phyloP scores from a whole-genome alignment of 108 stramenopile species.

The Fragilariopsis cylindrus region DNA sequence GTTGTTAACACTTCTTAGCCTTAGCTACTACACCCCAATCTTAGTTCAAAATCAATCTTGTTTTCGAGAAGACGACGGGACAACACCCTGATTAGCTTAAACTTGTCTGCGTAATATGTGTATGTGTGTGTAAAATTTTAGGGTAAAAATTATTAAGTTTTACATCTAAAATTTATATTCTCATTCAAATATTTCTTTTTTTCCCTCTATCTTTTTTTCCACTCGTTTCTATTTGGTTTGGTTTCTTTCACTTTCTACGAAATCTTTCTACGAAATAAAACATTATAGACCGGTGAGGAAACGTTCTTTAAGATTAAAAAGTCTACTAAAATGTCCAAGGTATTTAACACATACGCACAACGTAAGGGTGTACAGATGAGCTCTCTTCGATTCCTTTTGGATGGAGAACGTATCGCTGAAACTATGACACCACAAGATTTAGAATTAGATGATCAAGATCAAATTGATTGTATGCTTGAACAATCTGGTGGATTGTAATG shows the following conservation, averaged over 20 bases:
- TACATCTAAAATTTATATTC: background rate
- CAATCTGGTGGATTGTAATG: slow-evolving; percentile 67
- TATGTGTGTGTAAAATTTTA: too few relatives aligned
- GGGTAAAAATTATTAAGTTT: too few relatives aligned
- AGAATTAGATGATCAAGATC: slow-evolving; percentile 96
- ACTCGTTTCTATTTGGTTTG: background rate
- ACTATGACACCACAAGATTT: slow-evolving; percentile 84
- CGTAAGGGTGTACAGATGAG: slow-evolving; percentile 82
- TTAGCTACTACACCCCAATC: too few relatives aligned
- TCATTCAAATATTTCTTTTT: background rate
- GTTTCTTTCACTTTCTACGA: background rate
- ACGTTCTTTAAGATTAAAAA: slow-evolving; percentile 98
- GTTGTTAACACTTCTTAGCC: too few relatives aligned
- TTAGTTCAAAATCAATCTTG: too few relatives aligned
- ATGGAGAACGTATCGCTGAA: slow-evolving; percentile 88
- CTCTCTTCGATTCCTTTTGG: slow-evolving; percentile 90
- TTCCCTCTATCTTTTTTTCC: background rate
- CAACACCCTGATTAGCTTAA: too few relatives aligned
- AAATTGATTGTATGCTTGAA: slow-evolving; percentile 94
- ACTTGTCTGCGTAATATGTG: too few relatives aligned
- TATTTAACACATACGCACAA: slow-evolving; percentile 86
- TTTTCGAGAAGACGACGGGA: too few relatives aligned
- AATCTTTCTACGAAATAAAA: background rate
- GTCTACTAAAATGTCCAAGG: slow-evolving; percentile 94
- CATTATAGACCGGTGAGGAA: slow-evolving; percentile 84